Evolutionary conservation across 305 asterid genomes (phyloP).

Genomic region (Vinca major): DNA sequence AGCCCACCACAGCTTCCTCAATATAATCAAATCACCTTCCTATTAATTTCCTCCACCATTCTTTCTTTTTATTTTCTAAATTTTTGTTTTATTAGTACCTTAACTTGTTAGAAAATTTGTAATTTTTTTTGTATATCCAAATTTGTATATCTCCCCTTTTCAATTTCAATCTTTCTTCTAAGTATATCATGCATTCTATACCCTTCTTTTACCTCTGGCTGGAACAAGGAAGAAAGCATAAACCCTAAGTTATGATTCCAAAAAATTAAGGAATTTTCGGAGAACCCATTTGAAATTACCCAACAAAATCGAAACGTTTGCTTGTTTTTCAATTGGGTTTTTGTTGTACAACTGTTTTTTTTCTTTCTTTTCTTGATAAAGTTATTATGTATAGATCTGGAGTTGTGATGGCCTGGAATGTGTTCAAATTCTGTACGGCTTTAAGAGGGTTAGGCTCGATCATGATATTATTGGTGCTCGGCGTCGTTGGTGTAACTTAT

Average conservation of each 20-base stretch:
- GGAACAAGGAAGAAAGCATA: neutral
- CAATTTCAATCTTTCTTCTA: neutral
- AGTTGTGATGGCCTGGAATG: constrained; percentile 95
- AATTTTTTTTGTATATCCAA: neutral
- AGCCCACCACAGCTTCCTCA: neutral
- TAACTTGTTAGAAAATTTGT: neutral
- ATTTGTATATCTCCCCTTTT: neutral
- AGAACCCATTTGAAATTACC: neutral
- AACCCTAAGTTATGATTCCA: neutral
- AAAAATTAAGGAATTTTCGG: neutral
- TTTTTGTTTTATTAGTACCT: neutral
- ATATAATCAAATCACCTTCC: neutral
- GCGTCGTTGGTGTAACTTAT: constrained; percentile 84
- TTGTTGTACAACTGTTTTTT: neutral
- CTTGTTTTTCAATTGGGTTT: neutral
- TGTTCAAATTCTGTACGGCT: constrained; percentile 92
- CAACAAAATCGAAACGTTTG: neutral
- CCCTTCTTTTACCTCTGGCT: constrained; percentile 3
- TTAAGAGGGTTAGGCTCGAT: constrained; percentile 87
- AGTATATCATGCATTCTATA: constrained; percentile 6
- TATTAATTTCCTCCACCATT: neutral
- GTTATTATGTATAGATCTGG: constrained; percentile 94
- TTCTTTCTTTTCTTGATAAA: neutral
- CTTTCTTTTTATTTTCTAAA: neutral
- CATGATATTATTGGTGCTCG: constrained; percentile 88